Conservation (phyloP, 1,284 basidiomycete species). For the Pterulicium gracile region DNA sequence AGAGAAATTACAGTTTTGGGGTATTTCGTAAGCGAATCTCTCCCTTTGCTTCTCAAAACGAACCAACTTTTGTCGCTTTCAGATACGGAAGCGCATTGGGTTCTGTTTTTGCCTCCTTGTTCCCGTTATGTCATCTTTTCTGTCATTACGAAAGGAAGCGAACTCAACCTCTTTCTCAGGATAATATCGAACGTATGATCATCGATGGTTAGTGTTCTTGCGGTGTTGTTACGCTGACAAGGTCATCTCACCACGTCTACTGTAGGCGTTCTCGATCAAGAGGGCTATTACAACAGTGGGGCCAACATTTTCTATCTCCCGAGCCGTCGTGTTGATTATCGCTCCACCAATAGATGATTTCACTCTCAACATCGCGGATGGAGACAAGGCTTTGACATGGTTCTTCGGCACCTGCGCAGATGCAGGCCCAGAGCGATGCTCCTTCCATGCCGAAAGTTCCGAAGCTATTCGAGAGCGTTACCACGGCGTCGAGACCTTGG, state of each 20-base stretch:
- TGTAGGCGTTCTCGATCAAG: slow-evolving; percentile 22
- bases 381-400: slow-evolving; percentile 19
- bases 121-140: slow-evolving; percentile 24
- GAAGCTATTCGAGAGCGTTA: neutral
- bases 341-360: slow-evolving; percentile 14
- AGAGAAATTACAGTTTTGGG: slow-evolving; percentile 40
- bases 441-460: neutral
- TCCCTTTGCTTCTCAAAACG: too few species aligned
- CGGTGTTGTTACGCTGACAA: neutral
- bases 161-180: slow-evolving; percentile 15
- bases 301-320: neutral
- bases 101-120: slow-evolving; percentile 34
- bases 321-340: too few species aligned
- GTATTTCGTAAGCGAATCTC: slow-evolving; percentile 39
- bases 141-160: neutral
- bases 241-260: neutral
- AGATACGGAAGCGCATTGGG: slow-evolving; percentile 37
- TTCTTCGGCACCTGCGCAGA: slow-evolving; percentile 26
- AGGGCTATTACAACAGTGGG: slow-evolving; percentile 22
- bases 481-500: neutral
- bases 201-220: slow-evolving; percentile 19
- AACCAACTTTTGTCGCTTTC: slow-evolving; percentile 3
- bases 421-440: slow-evolving; percentile 21
- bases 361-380: slow-evolving; percentile 16
- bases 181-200: slow-evolving; percentile 26